Evolutionary conservation across 345 rosid species (phyloP).

Genomic region (Trapa incisa): DNA sequence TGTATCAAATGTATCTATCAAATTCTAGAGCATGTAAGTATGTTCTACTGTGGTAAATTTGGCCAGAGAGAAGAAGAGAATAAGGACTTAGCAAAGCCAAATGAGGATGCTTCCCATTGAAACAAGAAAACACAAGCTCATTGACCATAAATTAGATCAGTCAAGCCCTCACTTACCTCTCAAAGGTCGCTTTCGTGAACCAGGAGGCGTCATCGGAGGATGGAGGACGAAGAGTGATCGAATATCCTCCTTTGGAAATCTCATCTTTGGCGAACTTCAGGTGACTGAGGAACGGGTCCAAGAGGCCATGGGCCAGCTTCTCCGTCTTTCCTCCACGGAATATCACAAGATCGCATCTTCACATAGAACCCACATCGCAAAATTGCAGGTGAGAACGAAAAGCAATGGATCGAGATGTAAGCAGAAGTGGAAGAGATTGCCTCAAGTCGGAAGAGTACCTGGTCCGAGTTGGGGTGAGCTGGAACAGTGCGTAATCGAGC

Average conservation of each 20-base stretch:
- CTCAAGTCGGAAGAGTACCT: conserved; percentile 23
- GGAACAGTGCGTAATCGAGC: conserved; percentile 69
- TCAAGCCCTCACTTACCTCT: conserved; percentile 30
- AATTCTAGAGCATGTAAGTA: not conserved
- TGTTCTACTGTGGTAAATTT: not conserved
- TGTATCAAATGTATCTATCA: not conserved
- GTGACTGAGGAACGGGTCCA: conserved; percentile 68
- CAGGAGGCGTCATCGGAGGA: conserved; percentile 31
- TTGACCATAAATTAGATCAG: not conserved
- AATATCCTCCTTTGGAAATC: conserved; percentile 77
- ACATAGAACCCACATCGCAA: conserved; percentile 4
- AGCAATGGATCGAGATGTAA: not conserved
- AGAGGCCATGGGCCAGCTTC: conserved; percentile 78
- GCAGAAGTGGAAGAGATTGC: not conserved
- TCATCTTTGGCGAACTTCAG: conserved; percentile 64
- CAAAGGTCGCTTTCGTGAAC: conserved; percentile 82
- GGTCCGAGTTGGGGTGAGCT: conserved; percentile 87
- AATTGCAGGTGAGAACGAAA: not conserved
- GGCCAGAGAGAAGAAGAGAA: not conserved
- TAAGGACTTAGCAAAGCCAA: not conserved
- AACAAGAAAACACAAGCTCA: not conserved
- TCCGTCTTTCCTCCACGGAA: conserved; percentile 51
- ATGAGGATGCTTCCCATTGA: not conserved
- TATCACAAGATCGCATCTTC: conserved; percentile 69
- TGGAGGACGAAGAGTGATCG: conserved; percentile 63